Evolutionary conservation across 495 filamentous ascomycete genomes (phyloP).

Genomic region (Baudoinia panamericana): DNA sequence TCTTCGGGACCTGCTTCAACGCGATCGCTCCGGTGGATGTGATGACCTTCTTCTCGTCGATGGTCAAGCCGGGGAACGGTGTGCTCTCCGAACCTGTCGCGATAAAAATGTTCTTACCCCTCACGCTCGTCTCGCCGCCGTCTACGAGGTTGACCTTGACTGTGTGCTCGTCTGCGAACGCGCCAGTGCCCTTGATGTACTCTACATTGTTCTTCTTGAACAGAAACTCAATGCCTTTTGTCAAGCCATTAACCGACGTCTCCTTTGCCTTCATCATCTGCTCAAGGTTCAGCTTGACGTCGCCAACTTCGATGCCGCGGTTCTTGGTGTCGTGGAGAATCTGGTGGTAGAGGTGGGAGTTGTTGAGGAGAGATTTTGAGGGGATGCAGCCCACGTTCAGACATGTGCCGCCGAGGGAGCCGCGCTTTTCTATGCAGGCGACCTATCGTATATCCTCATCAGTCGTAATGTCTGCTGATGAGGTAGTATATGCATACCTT

Average conservation of each 20-base stretch:
- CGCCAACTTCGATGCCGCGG: conserved; percentile 90
- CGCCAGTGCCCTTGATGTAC: conserved; percentile 83
- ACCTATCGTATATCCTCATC: conserved; percentile 48
- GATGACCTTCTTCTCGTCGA: conserved; percentile 94
- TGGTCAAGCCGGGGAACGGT: conserved; percentile 87
- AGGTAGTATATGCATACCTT: conserved; percentile 47
- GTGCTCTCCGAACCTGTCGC: conserved; percentile 89
- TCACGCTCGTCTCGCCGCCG: conserved; percentile 72
- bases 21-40: conserved; percentile 91
- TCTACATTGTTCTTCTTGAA: conserved; percentile 98
- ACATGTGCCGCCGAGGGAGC: conserved; percentile 87
- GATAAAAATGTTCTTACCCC: conserved; percentile 94
- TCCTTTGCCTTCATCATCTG: conserved; percentile 99
- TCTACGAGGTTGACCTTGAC: conserved; percentile 80
- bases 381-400: conserved; percentile 98
- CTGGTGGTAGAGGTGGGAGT: conserved; percentile 96
- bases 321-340: conserved; percentile 93
- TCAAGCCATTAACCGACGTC: conserved; percentile 72
- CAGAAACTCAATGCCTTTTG: conserved; percentile 93
- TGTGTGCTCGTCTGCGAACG: conserved; percentile 81
- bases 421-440: conserved; percentile 96
- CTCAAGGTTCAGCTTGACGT: conserved; percentile 87
- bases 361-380: conserved; percentile 98
- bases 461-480: not conserved
- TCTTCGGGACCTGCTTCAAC: conserved; percentile 82